These are phyloP conservation scores for Yamadazyma kitorensis DNA, from an alignment of 805 yeast genomes.

Conservation along the genomic window DNA sequence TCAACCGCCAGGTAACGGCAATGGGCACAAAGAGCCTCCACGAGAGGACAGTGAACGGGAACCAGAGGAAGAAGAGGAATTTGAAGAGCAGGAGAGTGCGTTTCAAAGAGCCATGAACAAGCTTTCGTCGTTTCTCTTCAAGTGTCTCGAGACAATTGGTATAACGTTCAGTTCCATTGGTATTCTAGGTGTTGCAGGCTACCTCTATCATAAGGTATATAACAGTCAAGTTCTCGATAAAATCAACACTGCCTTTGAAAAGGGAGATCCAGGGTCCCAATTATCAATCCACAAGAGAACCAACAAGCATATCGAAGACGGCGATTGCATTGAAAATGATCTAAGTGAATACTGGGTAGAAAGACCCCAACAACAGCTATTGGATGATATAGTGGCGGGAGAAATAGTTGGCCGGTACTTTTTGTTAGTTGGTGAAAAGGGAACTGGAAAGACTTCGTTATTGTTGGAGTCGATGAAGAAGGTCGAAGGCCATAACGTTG, in stretches of 20 bases:
- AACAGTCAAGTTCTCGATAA: constrained; percentile 57
- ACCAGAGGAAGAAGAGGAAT: constrained; percentile 15
- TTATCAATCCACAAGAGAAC: constrained; percentile 52
- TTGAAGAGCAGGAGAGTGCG: constrained; percentile 15
- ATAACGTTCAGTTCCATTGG: constrained; percentile 68
- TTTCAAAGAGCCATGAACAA: constrained; percentile 19
- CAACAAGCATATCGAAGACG: constrained; percentile 24
- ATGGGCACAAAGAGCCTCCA: constrained; percentile 2
- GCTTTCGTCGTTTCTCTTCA: constrained; percentile 28
- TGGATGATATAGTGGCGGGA: constrained; percentile 68
- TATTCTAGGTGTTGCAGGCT: constrained; percentile 69
- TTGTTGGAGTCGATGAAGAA: constrained; percentile 67
- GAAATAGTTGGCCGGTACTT: constrained; percentile 65
- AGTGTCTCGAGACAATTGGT: constrained; percentile 64
- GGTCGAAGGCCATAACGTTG: constrained; percentile 60
- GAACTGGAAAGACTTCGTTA: constrained; percentile 81
- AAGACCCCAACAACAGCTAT: constrained; percentile 60
- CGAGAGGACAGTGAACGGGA: constrained; percentile 14
- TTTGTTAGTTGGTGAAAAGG: constrained; percentile 77
- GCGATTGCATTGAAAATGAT: constrained; percentile 20
- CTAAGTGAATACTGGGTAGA: constrained; percentile 54
- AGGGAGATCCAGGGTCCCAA: constrained; percentile 63
- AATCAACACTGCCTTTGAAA: constrained; percentile 64
- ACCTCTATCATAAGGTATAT: constrained; percentile 65
- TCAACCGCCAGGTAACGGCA: background rate